phyloP scores from a whole-genome alignment of 164 flowering plant species.

The Tetrastigma voinierianum region DNA sequence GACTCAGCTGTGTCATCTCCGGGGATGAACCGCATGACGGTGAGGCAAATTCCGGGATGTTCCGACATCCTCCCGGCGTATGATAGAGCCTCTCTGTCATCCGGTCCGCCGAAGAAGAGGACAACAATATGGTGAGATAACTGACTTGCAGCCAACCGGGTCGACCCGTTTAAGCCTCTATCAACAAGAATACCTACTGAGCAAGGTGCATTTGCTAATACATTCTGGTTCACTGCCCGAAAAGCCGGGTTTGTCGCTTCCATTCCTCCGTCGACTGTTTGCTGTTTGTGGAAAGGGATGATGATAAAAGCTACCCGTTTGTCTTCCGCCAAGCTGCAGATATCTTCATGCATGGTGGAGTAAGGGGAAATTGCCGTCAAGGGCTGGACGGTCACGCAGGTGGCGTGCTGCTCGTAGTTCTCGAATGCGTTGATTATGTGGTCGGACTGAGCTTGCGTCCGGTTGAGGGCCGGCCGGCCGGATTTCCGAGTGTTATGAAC shows the following conservation, averaged over 20 bases:
- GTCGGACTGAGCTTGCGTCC: conserved; percentile 38
- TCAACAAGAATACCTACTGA: conserved; percentile 35
- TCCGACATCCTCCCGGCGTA: conserved; percentile 31
- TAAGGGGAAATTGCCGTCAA: conserved; percentile 35
- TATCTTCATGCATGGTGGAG: conserved; percentile 39
- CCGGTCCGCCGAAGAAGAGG: conserved; percentile 34
- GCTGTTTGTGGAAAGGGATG: conserved; percentile 41
- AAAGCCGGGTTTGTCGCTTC: conserved; percentile 34
- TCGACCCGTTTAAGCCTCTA: conserved; percentile 26
- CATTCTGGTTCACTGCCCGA: conserved; percentile 27
- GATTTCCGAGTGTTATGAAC: conserved; percentile 30
- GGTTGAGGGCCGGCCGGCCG: conserved; percentile 29
- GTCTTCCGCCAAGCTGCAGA: conserved; percentile 31
- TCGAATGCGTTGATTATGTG: conserved; percentile 38
- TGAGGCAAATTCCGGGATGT: conserved; percentile 21
- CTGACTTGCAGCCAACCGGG: conserved; percentile 15
- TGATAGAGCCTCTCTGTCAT: conserved; percentile 31
- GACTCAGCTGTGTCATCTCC: conserved; percentile 14
- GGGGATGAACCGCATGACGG: conserved; percentile 25
- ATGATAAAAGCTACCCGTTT: conserved; percentile 28
- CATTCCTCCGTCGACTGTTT: conserved; percentile 39
- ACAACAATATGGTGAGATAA: conserved; percentile 23
- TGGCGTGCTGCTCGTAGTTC: conserved; percentile 26
- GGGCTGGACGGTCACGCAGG: conserved; percentile 26
- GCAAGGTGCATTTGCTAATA: conserved; percentile 33